Percentiles rank a stretch among this genome's conserved stretches.
These are phyloP conservation scores for Aspergillus hancockii DNA, from an alignment of 495 filamentous ascomycete species.

Conservation along the genomic window DNA sequence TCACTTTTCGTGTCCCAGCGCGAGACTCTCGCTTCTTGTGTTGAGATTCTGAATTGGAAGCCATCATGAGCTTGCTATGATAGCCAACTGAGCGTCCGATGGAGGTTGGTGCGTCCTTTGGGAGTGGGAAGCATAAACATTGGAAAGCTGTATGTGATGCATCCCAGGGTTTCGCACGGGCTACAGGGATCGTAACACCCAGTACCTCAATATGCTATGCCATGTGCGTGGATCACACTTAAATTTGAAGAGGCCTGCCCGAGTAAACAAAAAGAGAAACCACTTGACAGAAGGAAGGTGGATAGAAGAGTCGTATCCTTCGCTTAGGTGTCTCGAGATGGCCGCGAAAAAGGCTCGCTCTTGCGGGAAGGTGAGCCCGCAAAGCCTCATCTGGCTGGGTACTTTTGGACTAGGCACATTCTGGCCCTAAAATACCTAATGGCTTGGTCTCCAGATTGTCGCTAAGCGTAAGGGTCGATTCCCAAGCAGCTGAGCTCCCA, in stretches of 20 bases:
- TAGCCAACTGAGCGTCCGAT: constrained; percentile 7
- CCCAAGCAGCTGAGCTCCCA: constrained; percentile 11
- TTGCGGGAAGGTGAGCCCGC: constrained; percentile 9
- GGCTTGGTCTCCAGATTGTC: constrained; percentile 10
- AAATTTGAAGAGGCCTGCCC: constrained; percentile 17
- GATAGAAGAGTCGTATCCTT: constrained; percentile 16
- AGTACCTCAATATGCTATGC: constrained; percentile 19
- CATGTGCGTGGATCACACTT: constrained; percentile 26
- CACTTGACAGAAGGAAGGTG: constrained; percentile 14
- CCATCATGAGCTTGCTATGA: constrained; percentile 19
- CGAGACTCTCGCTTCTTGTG: constrained; percentile 49
- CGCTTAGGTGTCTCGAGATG: constrained; percentile 6
- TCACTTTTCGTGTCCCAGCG: constrained; percentile 60
- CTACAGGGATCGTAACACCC: constrained; percentile 10
- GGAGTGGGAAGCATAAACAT: constrained; percentile 6
- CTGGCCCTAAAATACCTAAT: constrained; percentile 6
- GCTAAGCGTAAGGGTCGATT: constrained; percentile 6
- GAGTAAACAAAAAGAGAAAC: constrained; percentile 4
- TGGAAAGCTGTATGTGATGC: constrained; percentile 10
- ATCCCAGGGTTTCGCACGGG: constrained; percentile 19
- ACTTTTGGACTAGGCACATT: constrained; percentile 17
- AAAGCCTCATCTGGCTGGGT: constrained; percentile 16
- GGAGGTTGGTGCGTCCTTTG: constrained; percentile 15
- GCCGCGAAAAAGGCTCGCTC: constrained; percentile 8
- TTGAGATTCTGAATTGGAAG: constrained; percentile 18